phyloP scores from a whole-genome alignment of 1,284 basidiomycete genomes.

The Ganoderma boninense region DNA sequence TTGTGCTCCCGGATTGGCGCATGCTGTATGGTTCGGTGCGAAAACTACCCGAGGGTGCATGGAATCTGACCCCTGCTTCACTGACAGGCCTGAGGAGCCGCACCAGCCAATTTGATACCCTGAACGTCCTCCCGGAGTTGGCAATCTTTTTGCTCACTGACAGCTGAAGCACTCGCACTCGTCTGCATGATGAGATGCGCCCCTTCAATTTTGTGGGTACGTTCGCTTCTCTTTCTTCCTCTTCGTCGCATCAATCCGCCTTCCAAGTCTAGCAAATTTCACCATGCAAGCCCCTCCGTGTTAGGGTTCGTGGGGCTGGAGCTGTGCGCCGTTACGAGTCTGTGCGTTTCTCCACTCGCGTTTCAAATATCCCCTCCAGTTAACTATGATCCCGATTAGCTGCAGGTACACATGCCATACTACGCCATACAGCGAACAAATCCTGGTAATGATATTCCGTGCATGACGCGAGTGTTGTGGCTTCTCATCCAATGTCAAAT shows the following conservation, averaged over 20 bases:
- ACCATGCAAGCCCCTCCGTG: not conserved
- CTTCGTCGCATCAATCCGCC: not conserved
- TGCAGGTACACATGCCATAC: too few species aligned
- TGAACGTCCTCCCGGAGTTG: not conserved
- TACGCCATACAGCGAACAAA: not conserved
- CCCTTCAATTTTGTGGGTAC: not conserved
- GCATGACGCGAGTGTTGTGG: not conserved
- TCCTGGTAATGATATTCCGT: not conserved
- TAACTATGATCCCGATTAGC: not conserved
- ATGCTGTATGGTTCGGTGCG: not conserved
- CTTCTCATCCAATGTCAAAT: not conserved
- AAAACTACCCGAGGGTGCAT: not conserved
- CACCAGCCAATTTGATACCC: not conserved
- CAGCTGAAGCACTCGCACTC: not conserved
- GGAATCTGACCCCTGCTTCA: not conserved
- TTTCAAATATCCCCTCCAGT: not conserved
- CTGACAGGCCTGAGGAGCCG: not conserved
- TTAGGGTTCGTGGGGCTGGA: not conserved
- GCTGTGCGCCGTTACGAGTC: not conserved
- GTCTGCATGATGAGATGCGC: not conserved
- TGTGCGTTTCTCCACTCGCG: not conserved
- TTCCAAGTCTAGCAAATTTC: not conserved
- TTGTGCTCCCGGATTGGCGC: not conserved
- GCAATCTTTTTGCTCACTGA: not conserved
- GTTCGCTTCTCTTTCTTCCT: not conserved